phyloP scores from a whole-genome alignment of 2,329 filamentous ascomycete genomes.

The Dactylellina drechsleri region DNA sequence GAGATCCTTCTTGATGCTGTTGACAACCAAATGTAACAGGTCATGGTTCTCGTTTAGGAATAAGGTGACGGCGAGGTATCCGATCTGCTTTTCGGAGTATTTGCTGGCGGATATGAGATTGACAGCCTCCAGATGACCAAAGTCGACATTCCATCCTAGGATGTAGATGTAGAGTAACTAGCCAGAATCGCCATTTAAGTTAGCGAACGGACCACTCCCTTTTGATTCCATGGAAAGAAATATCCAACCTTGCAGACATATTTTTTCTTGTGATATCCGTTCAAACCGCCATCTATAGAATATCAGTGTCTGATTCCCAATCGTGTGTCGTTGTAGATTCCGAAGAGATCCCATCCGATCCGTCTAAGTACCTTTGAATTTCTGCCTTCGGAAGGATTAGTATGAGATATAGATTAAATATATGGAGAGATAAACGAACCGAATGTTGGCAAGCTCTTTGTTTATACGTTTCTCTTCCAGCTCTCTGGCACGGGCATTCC shows the following conservation, averaged over 20 bases:
- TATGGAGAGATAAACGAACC: conserved; percentile 65
- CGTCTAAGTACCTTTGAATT: conserved; percentile 78
- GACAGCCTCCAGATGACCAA: conserved; percentile 96
- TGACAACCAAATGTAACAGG: conserved; percentile 92
- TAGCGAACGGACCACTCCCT: not conserved
- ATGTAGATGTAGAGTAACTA: conserved; percentile 97
- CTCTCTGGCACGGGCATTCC: conserved; percentile 93
- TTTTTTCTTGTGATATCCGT: conserved; percentile 99
- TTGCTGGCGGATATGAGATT: conserved; percentile 96
- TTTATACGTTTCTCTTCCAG: conserved; percentile 99
- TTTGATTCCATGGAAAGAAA: not conserved
- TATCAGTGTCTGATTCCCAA: conserved; percentile 14
- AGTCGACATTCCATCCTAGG: conserved; percentile 98
- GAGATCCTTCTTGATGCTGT: conserved; percentile 96
- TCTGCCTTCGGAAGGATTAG: conserved; percentile 71
- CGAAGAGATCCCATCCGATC: not conserved
- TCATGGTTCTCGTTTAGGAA: conserved; percentile 98
- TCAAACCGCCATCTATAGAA: conserved; percentile 78
- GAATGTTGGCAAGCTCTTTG: conserved; percentile 98
- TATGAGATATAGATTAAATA: not conserved
- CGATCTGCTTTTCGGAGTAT: conserved; percentile 99
- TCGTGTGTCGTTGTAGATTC: not conserved
- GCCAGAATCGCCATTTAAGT: not conserved
- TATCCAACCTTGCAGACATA: conserved; percentile 89
- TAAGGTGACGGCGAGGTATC: conserved; percentile 94